Conservation (phyloP, 495 filamentous ascomycete species). For the Paragyromitra xinjiangensis region DNA sequence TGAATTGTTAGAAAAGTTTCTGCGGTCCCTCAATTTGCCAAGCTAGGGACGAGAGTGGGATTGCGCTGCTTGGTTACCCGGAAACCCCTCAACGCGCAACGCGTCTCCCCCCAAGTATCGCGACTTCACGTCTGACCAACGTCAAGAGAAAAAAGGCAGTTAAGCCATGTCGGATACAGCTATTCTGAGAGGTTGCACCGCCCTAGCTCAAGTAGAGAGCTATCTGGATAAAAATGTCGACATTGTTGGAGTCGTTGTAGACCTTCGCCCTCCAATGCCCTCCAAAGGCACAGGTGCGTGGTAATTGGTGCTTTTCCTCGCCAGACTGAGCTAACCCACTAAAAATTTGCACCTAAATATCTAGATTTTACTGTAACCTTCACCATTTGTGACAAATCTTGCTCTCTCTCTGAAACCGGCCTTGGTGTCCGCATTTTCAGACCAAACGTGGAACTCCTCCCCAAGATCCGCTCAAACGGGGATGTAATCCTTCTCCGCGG, state of each 20-base stretch:
- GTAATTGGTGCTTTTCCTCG: conserved; percentile 13
- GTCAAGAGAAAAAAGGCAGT: neutral
- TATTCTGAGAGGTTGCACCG: conserved; percentile 2
- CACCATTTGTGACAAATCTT: conserved; percentile 52
- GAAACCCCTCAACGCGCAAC: conserved; percentile 34
- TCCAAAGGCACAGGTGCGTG: conserved; percentile 46
- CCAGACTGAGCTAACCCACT: neutral
- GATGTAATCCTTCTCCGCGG: conserved; percentile 49
- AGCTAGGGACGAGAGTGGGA: neutral
- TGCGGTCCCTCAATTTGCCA: conserved; percentile 33
- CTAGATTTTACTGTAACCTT: conserved; percentile 51
- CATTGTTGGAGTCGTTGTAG: conserved; percentile 37
- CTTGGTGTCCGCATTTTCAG: conserved; percentile 46
- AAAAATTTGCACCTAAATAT: neutral
- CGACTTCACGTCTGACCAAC: neutral
- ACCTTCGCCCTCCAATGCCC: conserved; percentile 40
- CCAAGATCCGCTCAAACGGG: conserved; percentile 39
- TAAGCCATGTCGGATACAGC: conserved; percentile 9
- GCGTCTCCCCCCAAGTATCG: conserved; percentile 23
- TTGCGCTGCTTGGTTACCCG: conserved; percentile 30
- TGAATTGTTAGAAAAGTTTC: conserved; percentile 39
- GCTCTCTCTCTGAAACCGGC: conserved; percentile 15
- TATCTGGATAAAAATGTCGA: conserved; percentile 17
- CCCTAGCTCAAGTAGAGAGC: conserved; percentile 8
- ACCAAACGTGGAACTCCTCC: conserved; percentile 36